Evolutionary conservation across 805 yeast genomes (phyloP), one percentile per base, ranked within the genome.

Genomic region (Sugiyamaella floridensis): DNA sequence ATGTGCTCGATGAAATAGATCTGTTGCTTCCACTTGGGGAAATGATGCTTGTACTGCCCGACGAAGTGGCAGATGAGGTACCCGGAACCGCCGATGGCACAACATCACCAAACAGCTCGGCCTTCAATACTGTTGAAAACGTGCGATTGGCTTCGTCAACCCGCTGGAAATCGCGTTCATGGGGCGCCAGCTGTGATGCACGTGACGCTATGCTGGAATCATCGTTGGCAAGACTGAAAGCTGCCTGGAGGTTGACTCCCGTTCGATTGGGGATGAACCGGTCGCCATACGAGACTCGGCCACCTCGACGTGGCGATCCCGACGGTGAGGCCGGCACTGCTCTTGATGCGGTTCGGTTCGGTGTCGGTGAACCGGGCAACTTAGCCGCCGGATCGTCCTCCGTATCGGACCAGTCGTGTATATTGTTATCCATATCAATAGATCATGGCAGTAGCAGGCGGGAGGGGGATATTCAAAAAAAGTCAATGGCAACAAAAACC

Each of bases 41-140:
- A 2, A 16, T n/a, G 48, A 45, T 14, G 18, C 48, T 34, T 26
- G 29, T 45, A 10, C 48, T 18, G 20, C 48, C 18, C 22, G 48
- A 45, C 2, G 48, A 45, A 10, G 37, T 8, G n/a, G 48, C 29
- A 14, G 48, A 45, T 41, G 47, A 53, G 41, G 54, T 50, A 47
- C 45, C 46, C 8, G 57, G 62, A 7, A 52, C 56, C 11, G 60
- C 57, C 16, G 76, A 75, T 4, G 90, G 88, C 3, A 88, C 80
- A 55, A 86, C 80, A 63, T 85, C 93, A 14, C 97, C 98, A 73
- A 93, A 93, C 37, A 93, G 71, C 67, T 93, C 99, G 34, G 95
- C 86, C 60, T 86, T 85, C 47, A 93, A 71, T 1, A 93, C 86
- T 0, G 92, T 82, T 51, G 90, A 83, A 68, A 90, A 93, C 0